These are phyloP conservation scores for Protomyces inouyei DNA, from an alignment of 1,139 yeast species.

Conservation along the genomic window DNA sequence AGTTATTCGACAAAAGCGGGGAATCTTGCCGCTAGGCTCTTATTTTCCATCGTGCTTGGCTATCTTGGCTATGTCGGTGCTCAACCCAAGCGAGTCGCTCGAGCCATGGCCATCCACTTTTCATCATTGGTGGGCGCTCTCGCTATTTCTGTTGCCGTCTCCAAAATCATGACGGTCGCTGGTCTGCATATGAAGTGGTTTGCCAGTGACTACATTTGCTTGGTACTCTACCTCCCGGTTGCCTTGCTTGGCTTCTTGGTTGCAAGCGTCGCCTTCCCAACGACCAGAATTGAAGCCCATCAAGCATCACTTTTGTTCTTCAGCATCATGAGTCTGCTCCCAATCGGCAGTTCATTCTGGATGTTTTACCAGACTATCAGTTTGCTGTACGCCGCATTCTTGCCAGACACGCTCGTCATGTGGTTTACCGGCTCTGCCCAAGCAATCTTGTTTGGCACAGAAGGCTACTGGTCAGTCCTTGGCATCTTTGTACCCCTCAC, in stretches of 20 bases:
- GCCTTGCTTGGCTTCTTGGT: slow-evolving; percentile 10
- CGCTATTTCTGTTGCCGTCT: slow-evolving; percentile 12
- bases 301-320: slow-evolving; percentile 8
- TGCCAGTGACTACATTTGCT: slow-evolving; percentile 6
- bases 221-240: slow-evolving; percentile 8
- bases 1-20: slow-evolving; percentile 9
- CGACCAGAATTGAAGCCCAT: neutral
- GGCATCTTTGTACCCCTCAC: slow-evolving; percentile 29
- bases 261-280: neutral
- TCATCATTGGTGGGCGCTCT: slow-evolving; percentile 5
- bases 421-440: slow-evolving; percentile 8
- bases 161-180: neutral
- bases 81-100: neutral
- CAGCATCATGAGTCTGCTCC: slow-evolving; percentile 2
- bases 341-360: slow-evolving; percentile 19
- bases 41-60: slow-evolving; percentile 22
- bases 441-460: slow-evolving; percentile 21
- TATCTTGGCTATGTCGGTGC: slow-evolving; percentile 15
- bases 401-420: slow-evolving; percentile 5
- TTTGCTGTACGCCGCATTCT: slow-evolving; percentile 3
- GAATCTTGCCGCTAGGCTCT: slow-evolving; percentile 3
- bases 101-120: slow-evolving; percentile 4
- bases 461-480: slow-evolving; percentile 16
- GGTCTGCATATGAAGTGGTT: slow-evolving; percentile 17
- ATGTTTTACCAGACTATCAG: slow-evolving; percentile 14